Percentiles rank a stretch among this genome's conserved stretches.
These are phyloP conservation scores for Parascedosporium putredinis DNA, from an alignment of 2,329 filamentous ascomycete genomes.

Conservation along the genomic window DNA sequence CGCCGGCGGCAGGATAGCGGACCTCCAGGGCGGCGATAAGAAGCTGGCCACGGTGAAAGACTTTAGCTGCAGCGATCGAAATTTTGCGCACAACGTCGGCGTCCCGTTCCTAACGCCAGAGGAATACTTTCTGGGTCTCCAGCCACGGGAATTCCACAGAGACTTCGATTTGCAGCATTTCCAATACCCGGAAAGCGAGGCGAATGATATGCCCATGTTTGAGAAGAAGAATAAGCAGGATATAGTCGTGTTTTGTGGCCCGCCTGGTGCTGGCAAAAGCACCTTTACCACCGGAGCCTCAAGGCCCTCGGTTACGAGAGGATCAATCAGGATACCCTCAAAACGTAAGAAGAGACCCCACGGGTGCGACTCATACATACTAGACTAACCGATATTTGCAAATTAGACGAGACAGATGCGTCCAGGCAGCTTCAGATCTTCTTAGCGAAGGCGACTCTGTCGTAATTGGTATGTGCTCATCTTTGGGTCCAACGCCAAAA, in stretches of 20 bases:
- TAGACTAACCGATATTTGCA: too few species aligned
- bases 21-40: constrained; percentile 33
- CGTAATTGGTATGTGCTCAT: constrained; percentile 59
- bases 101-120: constrained; percentile 79
- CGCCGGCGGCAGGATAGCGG: constrained; percentile 53
- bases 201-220: constrained; percentile 27
- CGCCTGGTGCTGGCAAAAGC: constrained; percentile 83
- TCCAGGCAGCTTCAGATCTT: constrained; percentile 60
- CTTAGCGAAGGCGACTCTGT: constrained; percentile 59
- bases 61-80: constrained; percentile 58
- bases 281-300: constrained; percentile 71
- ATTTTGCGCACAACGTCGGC: constrained; percentile 78
- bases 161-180: constrained; percentile 61
- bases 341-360: too few species aligned
- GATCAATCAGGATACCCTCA: constrained; percentile 84
- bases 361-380: too few species aligned
- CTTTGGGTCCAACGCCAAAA: too few species aligned
- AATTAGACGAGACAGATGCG: constrained; percentile 46
- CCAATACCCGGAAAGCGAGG: constrained; percentile 14
- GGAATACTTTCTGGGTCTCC: constrained; percentile 71
- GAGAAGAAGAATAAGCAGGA: constrained; percentile 58
- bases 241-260: constrained; percentile 77
- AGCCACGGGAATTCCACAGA: constrained; percentile 53
- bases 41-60: constrained; percentile 33
- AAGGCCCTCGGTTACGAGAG: constrained; percentile 71